Percentiles rank a stretch among this genome's conserved stretches.
phyloP scores from a whole-genome alignment of 441 rosid species.

The Erodium moschatum region DNA sequence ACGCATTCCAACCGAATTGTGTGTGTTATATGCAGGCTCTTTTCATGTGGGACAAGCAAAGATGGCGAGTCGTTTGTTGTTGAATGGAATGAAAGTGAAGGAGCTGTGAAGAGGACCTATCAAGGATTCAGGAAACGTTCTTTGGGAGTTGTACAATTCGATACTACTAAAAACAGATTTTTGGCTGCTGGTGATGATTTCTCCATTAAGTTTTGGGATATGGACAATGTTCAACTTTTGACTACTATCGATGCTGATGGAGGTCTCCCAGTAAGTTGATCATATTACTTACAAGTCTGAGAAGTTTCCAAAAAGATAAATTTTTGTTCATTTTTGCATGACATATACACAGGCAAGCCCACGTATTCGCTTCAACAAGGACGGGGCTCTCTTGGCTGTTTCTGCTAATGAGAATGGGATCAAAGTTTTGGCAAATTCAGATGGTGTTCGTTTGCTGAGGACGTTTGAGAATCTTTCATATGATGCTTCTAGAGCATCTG shows the following conservation, averaged over 20 bases:
- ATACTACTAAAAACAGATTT: slow-evolving; percentile 58
- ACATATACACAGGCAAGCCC: slow-evolving; percentile 51
- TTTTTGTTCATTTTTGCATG: not conserved
- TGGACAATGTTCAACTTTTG: slow-evolving; percentile 44
- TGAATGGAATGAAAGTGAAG: slow-evolving; percentile 89
- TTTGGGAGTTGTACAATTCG: slow-evolving; percentile 57
- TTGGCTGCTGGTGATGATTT: slow-evolving; percentile 73
- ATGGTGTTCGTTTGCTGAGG: slow-evolving; percentile 56
- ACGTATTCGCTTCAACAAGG: slow-evolving; percentile 64
- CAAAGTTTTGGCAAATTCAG: slow-evolving; percentile 62
- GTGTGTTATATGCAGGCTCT: slow-evolving; percentile 32
- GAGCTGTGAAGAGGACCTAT: slow-evolving; percentile 51
- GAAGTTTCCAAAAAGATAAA: not conserved
- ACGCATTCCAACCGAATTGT: slow-evolving; percentile 1
- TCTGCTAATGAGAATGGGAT: slow-evolving; percentile 67
- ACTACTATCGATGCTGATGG: slow-evolving; percentile 55
- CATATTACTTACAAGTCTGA: not conserved
- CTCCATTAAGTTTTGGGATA: slow-evolving; percentile 60
- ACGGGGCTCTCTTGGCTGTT: slow-evolving; percentile 65
- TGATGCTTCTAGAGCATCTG: slow-evolving; percentile 56
- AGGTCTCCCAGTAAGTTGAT: slow-evolving; percentile 47
- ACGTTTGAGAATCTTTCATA: slow-evolving; percentile 51
- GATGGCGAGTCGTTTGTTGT: slow-evolving; percentile 62
- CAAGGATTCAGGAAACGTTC: slow-evolving; percentile 60
- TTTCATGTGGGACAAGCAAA: no score